Conservation (phyloP, 768 basidiomycete genomes). For the Russula vinacea region DNA sequence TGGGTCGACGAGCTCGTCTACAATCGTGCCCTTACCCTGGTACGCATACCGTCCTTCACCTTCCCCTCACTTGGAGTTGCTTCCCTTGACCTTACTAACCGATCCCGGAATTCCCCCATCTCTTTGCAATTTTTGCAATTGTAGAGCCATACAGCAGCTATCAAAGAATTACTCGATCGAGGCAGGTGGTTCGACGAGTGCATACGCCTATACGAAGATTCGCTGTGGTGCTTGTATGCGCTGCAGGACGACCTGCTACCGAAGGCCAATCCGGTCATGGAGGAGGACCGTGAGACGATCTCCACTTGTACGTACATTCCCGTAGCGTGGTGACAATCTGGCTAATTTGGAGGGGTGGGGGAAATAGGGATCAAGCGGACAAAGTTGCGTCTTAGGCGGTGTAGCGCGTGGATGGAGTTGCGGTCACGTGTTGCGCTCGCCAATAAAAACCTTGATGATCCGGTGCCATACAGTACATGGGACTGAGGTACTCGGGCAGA, state of each 20-base stretch:
- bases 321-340: slow-evolving; percentile 11
- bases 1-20: slow-evolving; percentile 91
- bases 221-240: slow-evolving; percentile 89
- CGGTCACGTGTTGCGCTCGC: slow-evolving; percentile 71
- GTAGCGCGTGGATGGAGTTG: slow-evolving; percentile 75
- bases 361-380: slow-evolving; percentile 76
- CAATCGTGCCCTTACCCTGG: slow-evolving; percentile 83
- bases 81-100: too few relatives aligned
- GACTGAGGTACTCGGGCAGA: slow-evolving; percentile 31
- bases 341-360: not conserved
- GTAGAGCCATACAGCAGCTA: slow-evolving; percentile 89
- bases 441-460: slow-evolving; percentile 78
- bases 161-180: slow-evolving; percentile 83
- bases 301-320: slow-evolving; percentile 55
- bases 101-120: too few relatives aligned
- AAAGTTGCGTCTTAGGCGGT: slow-evolving; percentile 76
- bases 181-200: slow-evolving; percentile 75
- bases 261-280: slow-evolving; percentile 78
- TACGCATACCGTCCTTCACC: slow-evolving; percentile 47
- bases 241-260: slow-evolving; percentile 86
- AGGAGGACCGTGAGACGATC: slow-evolving; percentile 77
- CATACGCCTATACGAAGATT: slow-evolving; percentile 92
- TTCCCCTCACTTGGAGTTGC: too few relatives aligned
- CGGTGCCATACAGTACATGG: slow-evolving; percentile 65
- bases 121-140: not conserved